Conservation (phyloP, 345 rosid species). For the Murraya koenigii region DNA sequence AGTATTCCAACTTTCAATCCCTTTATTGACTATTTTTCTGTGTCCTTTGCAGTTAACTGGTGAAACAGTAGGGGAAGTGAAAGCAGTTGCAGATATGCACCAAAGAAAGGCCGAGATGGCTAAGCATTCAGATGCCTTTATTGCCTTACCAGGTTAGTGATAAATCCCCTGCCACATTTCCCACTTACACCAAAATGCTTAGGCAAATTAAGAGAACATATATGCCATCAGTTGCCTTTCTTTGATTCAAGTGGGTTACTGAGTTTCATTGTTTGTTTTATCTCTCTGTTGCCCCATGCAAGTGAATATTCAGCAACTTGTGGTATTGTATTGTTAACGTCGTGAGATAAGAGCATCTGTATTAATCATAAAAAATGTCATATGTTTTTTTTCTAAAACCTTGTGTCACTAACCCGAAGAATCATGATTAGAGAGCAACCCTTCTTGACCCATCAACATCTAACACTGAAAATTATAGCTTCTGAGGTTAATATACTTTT, state of each 20-base stretch:
- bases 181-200: conserved; percentile 19
- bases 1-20: conserved; percentile 5
- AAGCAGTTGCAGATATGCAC: conserved; percentile 99
- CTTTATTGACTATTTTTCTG: conserved; percentile 19
- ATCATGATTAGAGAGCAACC: conserved; percentile 28
- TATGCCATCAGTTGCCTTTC: conserved; percentile 20
- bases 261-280: conserved; percentile 5
- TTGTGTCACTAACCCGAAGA: conserved; percentile 33
- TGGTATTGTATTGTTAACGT: background rate
- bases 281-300: conserved; percentile 4
- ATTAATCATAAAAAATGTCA: conserved; percentile 24
- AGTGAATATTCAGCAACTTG: background rate
- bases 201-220: conserved; percentile 22
- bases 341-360: conserved; percentile 40
- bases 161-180: conserved; percentile 19
- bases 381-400: conserved; percentile 20
- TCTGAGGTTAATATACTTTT: conserved; percentile 26
- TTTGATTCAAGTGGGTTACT: conserved; percentile 16
- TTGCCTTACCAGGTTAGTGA: conserved; percentile 95
- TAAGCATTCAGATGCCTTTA: conserved; percentile 99
- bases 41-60: conserved; percentile 85
- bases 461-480: conserved; percentile 67
- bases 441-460: conserved; percentile 74
- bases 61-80: conserved; percentile 99
- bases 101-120: conserved; percentile 99